Conservation (phyloP, 2,329 filamentous ascomycete species). For the Fusarium fujikuroi region DNA sequence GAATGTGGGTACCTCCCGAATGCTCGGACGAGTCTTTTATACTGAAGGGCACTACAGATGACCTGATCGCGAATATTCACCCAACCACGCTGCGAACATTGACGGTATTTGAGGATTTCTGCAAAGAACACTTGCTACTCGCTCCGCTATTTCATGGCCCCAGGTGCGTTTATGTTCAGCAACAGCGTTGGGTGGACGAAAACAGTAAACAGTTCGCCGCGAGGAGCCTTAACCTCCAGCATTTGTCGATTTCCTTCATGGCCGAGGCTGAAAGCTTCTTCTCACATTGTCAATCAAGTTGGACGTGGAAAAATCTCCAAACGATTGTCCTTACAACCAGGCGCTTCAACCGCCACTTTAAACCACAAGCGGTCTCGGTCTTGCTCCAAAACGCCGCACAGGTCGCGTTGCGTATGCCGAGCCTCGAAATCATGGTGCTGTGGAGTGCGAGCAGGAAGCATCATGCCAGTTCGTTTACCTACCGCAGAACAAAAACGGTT, state of each 20-base stretch:
- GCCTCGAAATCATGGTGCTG: background rate
- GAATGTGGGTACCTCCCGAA: background rate
- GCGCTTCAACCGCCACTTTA: background rate
- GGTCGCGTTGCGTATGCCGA: background rate
- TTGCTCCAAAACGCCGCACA: background rate
- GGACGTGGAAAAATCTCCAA: background rate
- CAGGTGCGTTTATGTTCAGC: background rate
- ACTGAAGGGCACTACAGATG: background rate
- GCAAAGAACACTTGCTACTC: accelerated
- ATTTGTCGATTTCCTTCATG: background rate
- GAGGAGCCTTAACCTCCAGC: background rate
- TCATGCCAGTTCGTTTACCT: background rate
- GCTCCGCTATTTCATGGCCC: accelerated
- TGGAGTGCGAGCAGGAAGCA: background rate
- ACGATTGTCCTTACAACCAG: background rate
- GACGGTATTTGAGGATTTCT: background rate
- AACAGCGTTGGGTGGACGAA: background rate
- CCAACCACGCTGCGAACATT: background rate
- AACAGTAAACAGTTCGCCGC: background rate
- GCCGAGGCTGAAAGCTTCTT: background rate
- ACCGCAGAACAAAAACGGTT: background rate
- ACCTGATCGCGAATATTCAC: background rate
- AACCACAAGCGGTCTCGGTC: background rate
- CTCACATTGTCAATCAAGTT: background rate
- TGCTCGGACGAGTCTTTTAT: background rate